Conservation (phyloP, 169 alveolate genomes). For the Plasmodium chabaudi region DNA sequence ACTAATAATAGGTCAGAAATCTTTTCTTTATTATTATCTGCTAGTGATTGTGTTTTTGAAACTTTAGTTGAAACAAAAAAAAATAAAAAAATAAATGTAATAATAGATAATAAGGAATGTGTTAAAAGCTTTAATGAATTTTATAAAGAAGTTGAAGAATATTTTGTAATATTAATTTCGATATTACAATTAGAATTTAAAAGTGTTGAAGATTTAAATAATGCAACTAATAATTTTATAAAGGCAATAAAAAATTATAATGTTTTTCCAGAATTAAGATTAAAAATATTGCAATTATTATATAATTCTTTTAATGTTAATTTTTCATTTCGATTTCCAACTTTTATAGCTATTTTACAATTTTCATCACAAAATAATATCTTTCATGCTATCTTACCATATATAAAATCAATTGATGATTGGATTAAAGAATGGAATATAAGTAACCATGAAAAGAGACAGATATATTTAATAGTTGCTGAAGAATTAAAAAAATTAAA, state of each 20-base stretch:
- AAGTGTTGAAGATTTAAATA: constrained; percentile 80
- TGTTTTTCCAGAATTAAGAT: constrained; percentile 78
- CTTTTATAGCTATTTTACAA: constrained; percentile 80
- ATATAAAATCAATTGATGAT: constrained; percentile 78
- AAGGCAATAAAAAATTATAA: constrained; percentile 78
- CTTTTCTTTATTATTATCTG: constrained; percentile 81
- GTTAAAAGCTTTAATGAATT: constrained; percentile 37
- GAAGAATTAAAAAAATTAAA: constrained; percentile 79
- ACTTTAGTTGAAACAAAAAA: constrained; percentile 82
- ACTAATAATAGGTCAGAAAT: constrained; percentile 82
- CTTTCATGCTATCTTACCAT: constrained; percentile 78
- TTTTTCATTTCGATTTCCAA: constrained; percentile 79
- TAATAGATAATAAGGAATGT: constrained; percentile 71
- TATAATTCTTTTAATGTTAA: constrained; percentile 82
- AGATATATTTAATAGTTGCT: constrained; percentile 79
- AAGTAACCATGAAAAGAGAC: constrained; percentile 75
- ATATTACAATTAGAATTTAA: constrained; percentile 84
- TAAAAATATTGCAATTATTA: constrained; percentile 81
- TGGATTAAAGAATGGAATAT: constrained; percentile 84
- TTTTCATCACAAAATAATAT: constrained; percentile 81
- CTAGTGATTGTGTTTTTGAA: constrained; percentile 81
- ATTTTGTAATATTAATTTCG: constrained; percentile 83
- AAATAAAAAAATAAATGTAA: constrained; percentile 77
- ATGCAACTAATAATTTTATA: constrained; percentile 81
- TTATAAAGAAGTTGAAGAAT: constrained; percentile 82